Percentiles rank a stretch among this genome's conserved stretches.
Conservation (phyloP, 2,329 filamentous ascomycete genomes). For the Ophiostoma ulmi region DNA sequence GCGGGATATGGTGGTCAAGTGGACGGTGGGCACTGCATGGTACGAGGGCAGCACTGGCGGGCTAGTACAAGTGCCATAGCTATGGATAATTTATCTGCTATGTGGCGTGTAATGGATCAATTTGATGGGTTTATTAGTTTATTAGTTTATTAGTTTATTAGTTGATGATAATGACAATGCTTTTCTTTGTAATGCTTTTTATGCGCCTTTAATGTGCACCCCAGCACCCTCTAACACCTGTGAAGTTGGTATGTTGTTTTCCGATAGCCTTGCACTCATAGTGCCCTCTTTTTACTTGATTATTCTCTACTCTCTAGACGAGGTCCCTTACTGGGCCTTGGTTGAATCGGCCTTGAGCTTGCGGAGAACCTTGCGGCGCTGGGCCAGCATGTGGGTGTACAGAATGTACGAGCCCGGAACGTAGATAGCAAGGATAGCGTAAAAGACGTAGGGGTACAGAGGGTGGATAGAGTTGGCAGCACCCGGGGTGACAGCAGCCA, state of each 20-base stretch:
- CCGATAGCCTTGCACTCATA: background rate
- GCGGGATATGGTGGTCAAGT: slow-evolving; percentile 58
- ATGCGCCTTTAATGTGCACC: background rate
- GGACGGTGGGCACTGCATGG: slow-evolving; percentile 62
- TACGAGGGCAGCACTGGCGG: slow-evolving; percentile 49
- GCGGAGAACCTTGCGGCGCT: slow-evolving; percentile 73
- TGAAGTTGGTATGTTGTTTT: background rate
- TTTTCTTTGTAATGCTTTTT: slow-evolving; percentile 11
- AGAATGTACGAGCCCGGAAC: slow-evolving; percentile 65
- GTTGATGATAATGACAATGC: slow-evolving; percentile 10
- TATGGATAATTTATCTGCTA: background rate
- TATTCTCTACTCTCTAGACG: background rate
- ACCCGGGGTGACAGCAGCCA: slow-evolving; percentile 57
- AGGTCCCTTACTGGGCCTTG: slow-evolving; percentile 37
- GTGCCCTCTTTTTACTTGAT: slow-evolving; percentile 18
- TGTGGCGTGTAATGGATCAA: background rate
- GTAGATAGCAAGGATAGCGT: slow-evolving; percentile 29
- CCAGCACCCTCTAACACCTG: background rate
- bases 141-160: background rate
- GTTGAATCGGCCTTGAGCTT: slow-evolving; percentile 48
- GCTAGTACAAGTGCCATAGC: background rate
- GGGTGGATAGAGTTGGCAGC: slow-evolving; percentile 44
- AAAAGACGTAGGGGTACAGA: slow-evolving; percentile 44
- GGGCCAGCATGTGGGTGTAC: slow-evolving; percentile 91
- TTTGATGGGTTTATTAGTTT: background rate